Evolutionary conservation across 2,329 filamentous ascomycete species (phyloP).

Genomic region (Aspergillus cejpii): DNA sequence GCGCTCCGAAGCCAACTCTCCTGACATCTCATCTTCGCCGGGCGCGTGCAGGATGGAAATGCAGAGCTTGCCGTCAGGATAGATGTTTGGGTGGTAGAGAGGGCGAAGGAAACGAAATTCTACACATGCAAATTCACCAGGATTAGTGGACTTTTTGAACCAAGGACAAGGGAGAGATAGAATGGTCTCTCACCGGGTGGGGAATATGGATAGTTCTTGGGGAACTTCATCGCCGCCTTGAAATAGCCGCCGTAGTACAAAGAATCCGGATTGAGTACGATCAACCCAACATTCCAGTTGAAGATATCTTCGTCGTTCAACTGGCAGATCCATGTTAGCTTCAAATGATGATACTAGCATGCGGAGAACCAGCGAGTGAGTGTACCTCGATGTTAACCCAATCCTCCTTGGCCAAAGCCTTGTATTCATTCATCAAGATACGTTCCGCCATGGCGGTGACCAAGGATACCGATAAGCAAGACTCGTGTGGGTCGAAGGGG

Average conservation of each 20-base stretch:
- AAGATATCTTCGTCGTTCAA: conserved; percentile 77
- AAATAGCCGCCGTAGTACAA: conserved; percentile 91
- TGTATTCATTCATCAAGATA: conserved; percentile 83
- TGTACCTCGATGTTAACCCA: conserved; percentile 86
- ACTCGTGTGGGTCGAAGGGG: conserved; percentile 4
- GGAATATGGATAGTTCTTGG: conserved; percentile 78
- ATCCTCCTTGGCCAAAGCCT: conserved; percentile 74
- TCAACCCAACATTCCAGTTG: conserved; percentile 78
- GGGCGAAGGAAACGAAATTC: conserved; percentile 76
- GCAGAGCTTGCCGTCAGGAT: conserved; percentile 81
- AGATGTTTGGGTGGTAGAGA: conserved; percentile 91
- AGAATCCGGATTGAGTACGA: conserved; percentile 88
- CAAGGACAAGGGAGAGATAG: not conserved
- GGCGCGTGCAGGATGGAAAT: conserved; percentile 94
- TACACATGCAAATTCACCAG: conserved; percentile 14
- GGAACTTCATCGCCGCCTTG: conserved; percentile 81
- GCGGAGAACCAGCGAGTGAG: conserved; percentile 12
- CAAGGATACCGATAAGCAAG: not conserved
- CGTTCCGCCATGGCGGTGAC: conserved; percentile 56
- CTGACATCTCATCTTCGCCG: conserved; percentile 87
- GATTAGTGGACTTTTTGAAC: not conserved
- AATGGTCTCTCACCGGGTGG: conserved; percentile 55
- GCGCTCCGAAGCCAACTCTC: conserved; percentile 80
- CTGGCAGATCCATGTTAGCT: conserved; percentile 36
- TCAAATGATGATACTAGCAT: not conserved